Evolutionary conservation across 306 rosid species (phyloP).

Genomic region (Glycine latifolia): DNA sequence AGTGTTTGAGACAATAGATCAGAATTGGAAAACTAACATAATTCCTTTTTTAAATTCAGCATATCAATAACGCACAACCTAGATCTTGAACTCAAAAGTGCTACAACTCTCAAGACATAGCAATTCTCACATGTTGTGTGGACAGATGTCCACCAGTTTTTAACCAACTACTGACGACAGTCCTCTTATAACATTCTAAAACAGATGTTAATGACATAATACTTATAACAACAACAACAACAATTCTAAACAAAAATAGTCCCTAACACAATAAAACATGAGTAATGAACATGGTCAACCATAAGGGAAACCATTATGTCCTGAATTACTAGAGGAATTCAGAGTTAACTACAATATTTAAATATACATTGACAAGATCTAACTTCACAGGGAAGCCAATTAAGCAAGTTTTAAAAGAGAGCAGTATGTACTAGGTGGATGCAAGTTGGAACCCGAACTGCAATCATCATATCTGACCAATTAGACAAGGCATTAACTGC

Average conservation of each 20-base stretch:
- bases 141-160: slow-evolving; percentile 28
- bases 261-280: slow-evolving; percentile 21
- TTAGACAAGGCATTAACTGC: slow-evolving; percentile 11
- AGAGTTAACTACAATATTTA: slow-evolving; percentile 28
- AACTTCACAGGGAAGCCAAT: slow-evolving; percentile 22
- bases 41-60: too few species aligned
- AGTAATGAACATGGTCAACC: slow-evolving; percentile 8
- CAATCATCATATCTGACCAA: slow-evolving; percentile 32
- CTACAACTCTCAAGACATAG: slow-evolving; percentile 32
- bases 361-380: slow-evolving; percentile 6
- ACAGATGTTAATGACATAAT: neutral
- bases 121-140: slow-evolving; percentile 11
- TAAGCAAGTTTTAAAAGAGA: slow-evolving; percentile 11
- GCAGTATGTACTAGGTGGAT: slow-evolving; percentile 3
- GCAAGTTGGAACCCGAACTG: slow-evolving; percentile 25
- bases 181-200: slow-evolving; percentile 20
- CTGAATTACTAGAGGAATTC: slow-evolving; percentile 25
- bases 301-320: slow-evolving; percentile 32
- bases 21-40: neutral
- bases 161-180: slow-evolving; percentile 8
- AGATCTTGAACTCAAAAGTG: neutral
- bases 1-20: neutral
- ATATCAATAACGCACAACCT: too few species aligned
- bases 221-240: neutral
- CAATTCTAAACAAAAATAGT: slow-evolving; percentile 8